Evolutionary conservation across 257 asterid species (phyloP).

Genomic region (Prunella vulgaris): DNA sequence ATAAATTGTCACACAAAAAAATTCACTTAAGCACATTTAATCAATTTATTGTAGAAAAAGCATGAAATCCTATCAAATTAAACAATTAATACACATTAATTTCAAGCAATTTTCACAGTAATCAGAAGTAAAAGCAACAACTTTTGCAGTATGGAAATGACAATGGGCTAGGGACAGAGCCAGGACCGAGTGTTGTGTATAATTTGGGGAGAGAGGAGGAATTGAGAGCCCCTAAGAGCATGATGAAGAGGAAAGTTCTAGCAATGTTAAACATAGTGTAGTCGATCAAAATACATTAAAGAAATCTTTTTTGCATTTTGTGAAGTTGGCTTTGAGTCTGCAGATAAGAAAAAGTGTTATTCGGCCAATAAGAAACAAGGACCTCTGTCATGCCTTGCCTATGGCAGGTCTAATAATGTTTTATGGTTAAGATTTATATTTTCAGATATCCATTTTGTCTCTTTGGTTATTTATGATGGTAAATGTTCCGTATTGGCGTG

Average conservation of each 20-base stretch:
- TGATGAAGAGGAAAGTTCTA: conserved; percentile 37
- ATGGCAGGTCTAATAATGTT: conserved; percentile 56
- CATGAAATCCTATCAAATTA: too few species aligned
- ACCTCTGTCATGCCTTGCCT: conserved; percentile 59
- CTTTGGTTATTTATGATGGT: conserved; percentile 13
- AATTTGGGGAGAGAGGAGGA: conserved; percentile 48
- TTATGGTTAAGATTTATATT: conserved; percentile 23
- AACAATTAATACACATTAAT: too few species aligned
- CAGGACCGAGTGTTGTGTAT: conserved; percentile 43
- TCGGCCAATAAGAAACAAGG: conserved; percentile 88
- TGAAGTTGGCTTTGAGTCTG: conserved; percentile 64
- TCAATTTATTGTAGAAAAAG: too few species aligned
- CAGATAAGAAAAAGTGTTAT: conserved; percentile 47
- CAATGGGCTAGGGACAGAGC: too few species aligned
- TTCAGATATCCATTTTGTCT: background rate
- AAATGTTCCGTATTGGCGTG: background rate
- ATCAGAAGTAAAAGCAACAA: conserved; percentile 87
- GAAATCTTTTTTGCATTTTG: conserved; percentile 63
- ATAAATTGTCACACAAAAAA: too few species aligned
- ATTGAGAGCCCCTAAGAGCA: conserved; percentile 49
- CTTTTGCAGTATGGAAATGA: conserved; percentile 79
- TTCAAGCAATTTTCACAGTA: too few species aligned
- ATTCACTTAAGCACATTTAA: too few species aligned
- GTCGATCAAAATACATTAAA: conserved; percentile 56
- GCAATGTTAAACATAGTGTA: conserved; percentile 46